Conservation (phyloP, 116 monocot genomes). For the Cymodocea nodosa region DNA sequence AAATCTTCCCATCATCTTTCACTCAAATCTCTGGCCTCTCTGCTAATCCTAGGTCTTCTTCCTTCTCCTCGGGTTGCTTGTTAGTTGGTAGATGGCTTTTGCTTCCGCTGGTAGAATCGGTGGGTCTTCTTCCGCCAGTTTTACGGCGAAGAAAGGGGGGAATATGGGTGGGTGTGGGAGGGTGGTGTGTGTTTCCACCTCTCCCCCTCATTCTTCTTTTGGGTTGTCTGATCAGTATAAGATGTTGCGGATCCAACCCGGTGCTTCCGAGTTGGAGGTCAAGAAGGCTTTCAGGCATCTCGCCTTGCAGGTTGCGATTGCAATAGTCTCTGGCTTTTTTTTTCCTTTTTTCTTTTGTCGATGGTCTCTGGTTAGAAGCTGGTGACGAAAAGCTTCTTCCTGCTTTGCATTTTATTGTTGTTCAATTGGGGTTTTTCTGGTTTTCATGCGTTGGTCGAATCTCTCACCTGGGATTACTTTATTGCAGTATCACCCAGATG, state of each 20-base stretch:
- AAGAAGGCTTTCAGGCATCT: slow-evolving; percentile 65
- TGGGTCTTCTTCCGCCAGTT: not conserved
- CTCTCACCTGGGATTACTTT: no score
- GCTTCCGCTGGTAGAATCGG: slow-evolving; percentile 6
- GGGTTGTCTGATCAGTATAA: slow-evolving; percentile 34
- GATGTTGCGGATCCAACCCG: slow-evolving; percentile 53
- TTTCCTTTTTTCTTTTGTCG: not conserved
- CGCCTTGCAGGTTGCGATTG: slow-evolving; percentile 18
- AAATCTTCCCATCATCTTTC: not conserved
- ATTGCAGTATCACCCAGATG: slow-evolving; percentile 83
- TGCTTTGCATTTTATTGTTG: no score
- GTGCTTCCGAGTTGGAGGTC: slow-evolving; percentile 64
- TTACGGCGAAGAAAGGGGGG: not conserved
- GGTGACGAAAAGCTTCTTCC: no score
- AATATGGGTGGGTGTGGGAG: not conserved
- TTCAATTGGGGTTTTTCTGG: no score
- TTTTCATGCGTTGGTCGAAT: no score
- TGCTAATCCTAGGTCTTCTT: not conserved
- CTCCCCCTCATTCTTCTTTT: slow-evolving; percentile 12
- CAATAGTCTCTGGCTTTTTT: not conserved
- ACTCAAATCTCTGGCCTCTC: not conserved
- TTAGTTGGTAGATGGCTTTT: slow-evolving; percentile 7
- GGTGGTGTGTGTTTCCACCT: slow-evolving; percentile 2
- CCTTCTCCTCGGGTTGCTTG: not conserved
- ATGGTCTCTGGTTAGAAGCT: no score